Base-by-base conservation (phyloP, 306 rosid species). In the Castanospermum australe region DNA sequence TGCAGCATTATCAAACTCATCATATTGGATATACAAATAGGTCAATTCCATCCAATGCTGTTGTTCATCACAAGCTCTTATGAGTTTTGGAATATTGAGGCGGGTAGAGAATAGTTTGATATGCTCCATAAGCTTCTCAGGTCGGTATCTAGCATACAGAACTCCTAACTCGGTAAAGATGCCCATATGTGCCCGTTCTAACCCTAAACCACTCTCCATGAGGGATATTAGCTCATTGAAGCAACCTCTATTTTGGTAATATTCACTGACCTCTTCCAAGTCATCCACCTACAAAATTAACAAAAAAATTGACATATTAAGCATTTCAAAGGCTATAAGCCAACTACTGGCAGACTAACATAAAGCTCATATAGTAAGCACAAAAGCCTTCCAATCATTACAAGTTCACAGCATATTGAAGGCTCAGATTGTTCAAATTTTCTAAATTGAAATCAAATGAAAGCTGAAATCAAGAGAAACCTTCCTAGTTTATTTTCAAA, bases 181-280 rank as follows among this genome's bases (percentile, higher is more conserved):
- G 57, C 99, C 99, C 99, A 96, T 96, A 79, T 93, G 99, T 18
- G 99, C 99, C 12, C 99, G 97, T 75, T 96, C 99, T 66, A 96
- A 88, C 63, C 99, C 99, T 67, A 96, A 85, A 78, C 99, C 99
- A 75, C 99, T 96, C 89, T 96, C 99, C 99, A 96, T 96, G 17
- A 96, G 96, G 82, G 99, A 96, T 56, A 96, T 96, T 24, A 96
- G 87, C 88, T 96, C 98, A 32, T 88, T 91, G 91, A 96, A 96
- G 84, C 92, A 92, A 79, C 99, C 99, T 88, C 98, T 93, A 24
- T 96, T 96, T 87, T 96, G 99, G 87, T 96, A 96, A 89, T 88
- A 96, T 79, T 96, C 99, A 81, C 99, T 96, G 85, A 96, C 98
- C 84, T 96, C 99, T 71, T 96, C 99, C 92, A 96, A 87, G 88